Base-by-base conservation (phyloP, 208 protist genomes). In the Leishmania braziliensis region DNA sequence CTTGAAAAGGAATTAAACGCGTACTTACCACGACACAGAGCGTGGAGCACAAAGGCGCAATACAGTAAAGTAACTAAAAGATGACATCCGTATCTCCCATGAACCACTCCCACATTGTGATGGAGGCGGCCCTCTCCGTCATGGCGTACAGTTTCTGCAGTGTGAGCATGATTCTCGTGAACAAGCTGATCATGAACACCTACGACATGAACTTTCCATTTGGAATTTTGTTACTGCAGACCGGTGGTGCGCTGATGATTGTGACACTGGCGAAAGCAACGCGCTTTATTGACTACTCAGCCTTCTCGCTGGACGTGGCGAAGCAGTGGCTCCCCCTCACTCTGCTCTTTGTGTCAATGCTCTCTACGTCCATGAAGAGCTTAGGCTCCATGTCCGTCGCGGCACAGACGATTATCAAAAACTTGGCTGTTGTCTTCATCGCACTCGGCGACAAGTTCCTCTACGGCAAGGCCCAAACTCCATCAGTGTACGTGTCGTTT, bases 81-180 rank as follows among this genome's bases (percentile, higher is more conserved):
- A 54, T 18, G 6, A 16, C 46, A 73, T 73, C 68, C 3, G 46
- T 26, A 50, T 16, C 26, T 29, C 0, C 46, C 23, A 73, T 73
- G 43, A 73, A 50, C 39, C 68, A 29, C 26, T 16, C 46, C 8
- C 71, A 51, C 29, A 1, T 51, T 39, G 71, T 77, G n/a, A 36
- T 84, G 71, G 79, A 84, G 70, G 66, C 60, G 39, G 43, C 81
- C 1, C 10, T 90, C 46, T 93, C 95, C 51, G 70, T 96, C 8
- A 5, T 93, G 29, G 75, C 82, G 50, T 98, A 97, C 83, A 92
- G 88, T 77, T 78, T 75, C 54, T 96, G 90, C 84, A 96, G 92
- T 69, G 88, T 96, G 60, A 89, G 84, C 75, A 98, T 97, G 93
- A 97, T 96, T 80, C 72, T 98, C 50, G 56, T 97, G 33, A 98